Percentiles rank a stretch among this genome's conserved stretches.
These are phyloP conservation scores for Rhodotorula toruloides DNA, from an alignment of 768 basidiomycete species.

Conservation along the genomic window DNA sequence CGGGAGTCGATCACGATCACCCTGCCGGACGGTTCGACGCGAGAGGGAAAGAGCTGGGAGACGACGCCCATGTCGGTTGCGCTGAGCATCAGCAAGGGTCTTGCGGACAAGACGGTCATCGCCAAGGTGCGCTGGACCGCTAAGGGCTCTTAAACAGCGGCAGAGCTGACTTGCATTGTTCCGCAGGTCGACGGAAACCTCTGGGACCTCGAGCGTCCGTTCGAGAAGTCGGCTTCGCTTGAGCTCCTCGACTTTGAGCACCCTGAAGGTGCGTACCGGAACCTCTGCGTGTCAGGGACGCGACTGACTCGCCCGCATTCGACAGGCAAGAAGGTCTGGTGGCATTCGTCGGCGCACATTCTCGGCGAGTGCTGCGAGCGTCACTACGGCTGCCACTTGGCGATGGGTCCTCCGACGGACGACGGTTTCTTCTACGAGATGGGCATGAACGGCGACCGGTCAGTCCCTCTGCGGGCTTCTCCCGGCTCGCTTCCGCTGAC, in stretches of 20 bases:
- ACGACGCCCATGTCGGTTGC: constrained; percentile 89
- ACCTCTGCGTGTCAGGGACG: not conserved
- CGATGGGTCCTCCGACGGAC: constrained; percentile 92
- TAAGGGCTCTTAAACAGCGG: no score
- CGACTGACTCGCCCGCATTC: constrained; percentile 37
- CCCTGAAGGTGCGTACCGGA: constrained; percentile 60
- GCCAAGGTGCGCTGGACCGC: constrained; percentile 84
- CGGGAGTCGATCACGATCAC: constrained; percentile 77
- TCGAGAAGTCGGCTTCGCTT: constrained; percentile 76
- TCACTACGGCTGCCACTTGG: constrained; percentile 94
- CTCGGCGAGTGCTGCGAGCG: constrained; percentile 93
- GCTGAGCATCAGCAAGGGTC: constrained; percentile 74
- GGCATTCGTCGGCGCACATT: constrained; percentile 99
- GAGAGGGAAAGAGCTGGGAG: constrained; percentile 85
- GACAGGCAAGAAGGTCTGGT: constrained; percentile 91
- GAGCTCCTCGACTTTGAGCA: constrained; percentile 88
- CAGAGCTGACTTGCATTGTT: not conserved
- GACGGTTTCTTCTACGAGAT: constrained; percentile 99
- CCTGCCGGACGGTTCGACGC: constrained; percentile 75
- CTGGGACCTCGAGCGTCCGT: constrained; percentile 91
- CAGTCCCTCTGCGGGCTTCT: constrained; percentile 11
- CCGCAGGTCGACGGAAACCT: constrained; percentile 71
- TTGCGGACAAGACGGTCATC: constrained; percentile 85
- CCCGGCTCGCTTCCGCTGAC: not conserved
- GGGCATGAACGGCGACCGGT: constrained; percentile 73